Percentiles rank a stretch among this genome's conserved stretches.
Conservation (phyloP, 2,329 filamentous ascomycete species). For the Byssoonygena ceratinophila region DNA sequence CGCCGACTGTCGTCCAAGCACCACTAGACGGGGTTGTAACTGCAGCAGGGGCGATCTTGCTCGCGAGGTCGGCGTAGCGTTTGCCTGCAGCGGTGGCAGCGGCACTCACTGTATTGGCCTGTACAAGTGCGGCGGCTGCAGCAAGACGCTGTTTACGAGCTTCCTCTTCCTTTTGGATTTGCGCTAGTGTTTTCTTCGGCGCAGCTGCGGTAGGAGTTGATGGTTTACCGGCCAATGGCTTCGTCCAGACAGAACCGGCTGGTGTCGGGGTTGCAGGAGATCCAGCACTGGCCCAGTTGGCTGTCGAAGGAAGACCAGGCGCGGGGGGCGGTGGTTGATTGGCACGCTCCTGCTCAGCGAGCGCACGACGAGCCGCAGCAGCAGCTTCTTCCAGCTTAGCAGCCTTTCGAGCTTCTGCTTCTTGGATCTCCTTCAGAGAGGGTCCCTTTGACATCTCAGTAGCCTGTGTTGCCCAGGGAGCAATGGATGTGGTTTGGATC, state of each 20-base stretch:
- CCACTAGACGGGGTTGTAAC: slow-evolving; percentile 37
- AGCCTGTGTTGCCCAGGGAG: slow-evolving; percentile 88
- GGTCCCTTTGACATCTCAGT: slow-evolving; percentile 66
- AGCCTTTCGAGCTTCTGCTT: slow-evolving; percentile 84
- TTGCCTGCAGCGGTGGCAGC: slow-evolving; percentile 52
- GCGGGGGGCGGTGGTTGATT: slow-evolving; percentile 54
- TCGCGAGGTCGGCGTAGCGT: slow-evolving; percentile 87
- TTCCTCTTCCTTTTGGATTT: slow-evolving; percentile 96
- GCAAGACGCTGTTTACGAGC: slow-evolving; percentile 67
- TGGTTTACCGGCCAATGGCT: slow-evolving; percentile 34
- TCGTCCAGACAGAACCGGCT: slow-evolving; percentile 41
- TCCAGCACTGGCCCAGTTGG: slow-evolving; percentile 71
- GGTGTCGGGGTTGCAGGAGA: slow-evolving; percentile 56
- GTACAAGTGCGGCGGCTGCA: slow-evolving; percentile 37
- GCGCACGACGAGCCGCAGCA: slow-evolving; percentile 62
- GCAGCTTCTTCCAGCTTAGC: slow-evolving; percentile 78
- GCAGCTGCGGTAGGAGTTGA: slow-evolving; percentile 31
- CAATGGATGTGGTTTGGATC: slow-evolving; percentile 60
- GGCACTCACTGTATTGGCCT: slow-evolving; percentile 38
- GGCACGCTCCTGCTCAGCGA: slow-evolving; percentile 68
- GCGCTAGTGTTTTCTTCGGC: slow-evolving; percentile 79
- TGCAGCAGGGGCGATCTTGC: slow-evolving; percentile 51
- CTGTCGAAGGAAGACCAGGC: slow-evolving; percentile 72
- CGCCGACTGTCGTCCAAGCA: slow-evolving; percentile 92
- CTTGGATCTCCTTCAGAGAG: slow-evolving; percentile 92